These are phyloP conservation scores for Cucurbitaria berberidis DNA, from an alignment of 2,329 filamentous ascomycete species.

Conservation along the genomic window DNA sequence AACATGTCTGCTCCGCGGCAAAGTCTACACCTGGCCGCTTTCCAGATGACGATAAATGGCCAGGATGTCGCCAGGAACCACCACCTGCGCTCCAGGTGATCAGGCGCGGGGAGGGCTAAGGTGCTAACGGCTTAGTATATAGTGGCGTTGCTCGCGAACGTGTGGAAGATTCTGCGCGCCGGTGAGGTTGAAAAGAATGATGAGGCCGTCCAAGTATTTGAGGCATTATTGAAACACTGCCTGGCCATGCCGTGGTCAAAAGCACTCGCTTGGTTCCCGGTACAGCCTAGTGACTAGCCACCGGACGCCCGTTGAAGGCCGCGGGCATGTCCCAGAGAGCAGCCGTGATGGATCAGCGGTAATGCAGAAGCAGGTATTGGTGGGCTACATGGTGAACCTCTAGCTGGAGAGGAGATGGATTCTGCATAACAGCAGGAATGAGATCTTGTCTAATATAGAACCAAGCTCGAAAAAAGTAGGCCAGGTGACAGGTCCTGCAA, in stretches of 20 bases:
- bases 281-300: conserved; percentile 20
- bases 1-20: not conserved
- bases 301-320: too few relatives aligned
- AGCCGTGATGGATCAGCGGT: conserved; percentile 4
- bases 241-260: too few relatives aligned
- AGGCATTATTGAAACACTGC: too few relatives aligned
- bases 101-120: conserved; percentile 34
- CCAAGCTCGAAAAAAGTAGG: not conserved
- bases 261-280: conserved; percentile 16
- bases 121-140: conserved; percentile 10
- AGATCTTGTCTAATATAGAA: conserved; percentile 4
- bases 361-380: conserved; percentile 24
- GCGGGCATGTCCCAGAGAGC: too few relatives aligned
- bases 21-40: conserved; percentile 5
- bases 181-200: not conserved
- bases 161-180: conserved; percentile 21
- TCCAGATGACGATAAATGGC: conserved; percentile 20
- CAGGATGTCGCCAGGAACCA: conserved; percentile 28
- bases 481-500: conserved; percentile 12
- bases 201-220: not conserved
- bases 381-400: conserved; percentile 10
- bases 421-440: conserved; percentile 5
- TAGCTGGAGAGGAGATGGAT: conserved; percentile 14
- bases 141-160: conserved; percentile 18
- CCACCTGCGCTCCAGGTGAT: conserved; percentile 19